Percentiles rank a stretch among this genome's conserved stretches.
These are phyloP conservation scores for Gentiana straminea DNA, from an alignment of 257 asterid genomes.

Conservation along the genomic window DNA sequence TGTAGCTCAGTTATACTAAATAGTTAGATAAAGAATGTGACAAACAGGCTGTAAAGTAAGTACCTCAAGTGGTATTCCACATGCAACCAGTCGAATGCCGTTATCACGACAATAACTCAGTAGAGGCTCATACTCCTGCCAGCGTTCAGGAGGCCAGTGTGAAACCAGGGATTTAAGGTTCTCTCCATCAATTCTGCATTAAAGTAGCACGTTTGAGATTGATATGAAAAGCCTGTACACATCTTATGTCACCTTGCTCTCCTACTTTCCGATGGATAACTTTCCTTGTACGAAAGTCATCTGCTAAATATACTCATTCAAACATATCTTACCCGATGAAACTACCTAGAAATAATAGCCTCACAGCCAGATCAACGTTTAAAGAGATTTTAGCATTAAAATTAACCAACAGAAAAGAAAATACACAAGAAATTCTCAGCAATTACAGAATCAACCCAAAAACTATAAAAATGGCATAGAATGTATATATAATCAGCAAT, in stretches of 20 bases:
- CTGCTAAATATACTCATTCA: no score
- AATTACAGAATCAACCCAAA: no score
- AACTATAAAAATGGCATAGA: no score
- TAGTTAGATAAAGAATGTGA: neutral
- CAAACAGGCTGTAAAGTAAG: slow-evolving; percentile 3
- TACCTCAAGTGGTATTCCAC: slow-evolving; percentile 93
- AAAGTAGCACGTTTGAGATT: neutral
- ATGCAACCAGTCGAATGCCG: slow-evolving; percentile 64
- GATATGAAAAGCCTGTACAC: neutral
- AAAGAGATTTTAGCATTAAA: no score
- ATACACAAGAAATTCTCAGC: no score
- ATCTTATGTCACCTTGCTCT: neutral
- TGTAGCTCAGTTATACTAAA: no score
- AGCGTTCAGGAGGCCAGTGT: slow-evolving; percentile 68
- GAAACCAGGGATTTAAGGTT: slow-evolving; percentile 52
- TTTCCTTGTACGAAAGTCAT: no score
- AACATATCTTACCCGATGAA: no score
- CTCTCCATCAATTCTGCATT: slow-evolving; percentile 69
- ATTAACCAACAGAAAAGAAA: no score
- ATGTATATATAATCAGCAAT: no score
- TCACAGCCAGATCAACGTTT: no score
- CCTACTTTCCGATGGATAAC: neutral
- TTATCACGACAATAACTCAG: slow-evolving; percentile 64
- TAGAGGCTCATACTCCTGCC: slow-evolving; percentile 91
- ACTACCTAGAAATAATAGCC: no score